Evolutionary conservation across 768 basidiomycete genomes (phyloP), one percentile per base, ranked within the genome.

Genomic region (Saitozyma podzolica): DNA sequence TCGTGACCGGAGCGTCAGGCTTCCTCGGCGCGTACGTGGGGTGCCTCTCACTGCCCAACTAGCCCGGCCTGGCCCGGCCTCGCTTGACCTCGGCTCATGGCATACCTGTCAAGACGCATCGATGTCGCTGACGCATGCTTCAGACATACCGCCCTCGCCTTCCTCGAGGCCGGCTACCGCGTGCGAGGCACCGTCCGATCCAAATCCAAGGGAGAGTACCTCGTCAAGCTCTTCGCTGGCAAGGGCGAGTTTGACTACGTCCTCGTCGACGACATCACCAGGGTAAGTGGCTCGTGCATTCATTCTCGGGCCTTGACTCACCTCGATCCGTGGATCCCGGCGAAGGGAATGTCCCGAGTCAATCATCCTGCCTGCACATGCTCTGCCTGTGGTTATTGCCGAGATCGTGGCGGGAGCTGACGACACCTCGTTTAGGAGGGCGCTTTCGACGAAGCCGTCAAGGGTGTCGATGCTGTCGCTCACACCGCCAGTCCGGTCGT

Each of bases 391-490:
- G 14, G 14, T 6, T 3, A 14, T 48, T 3, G 17, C 17, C 47
- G 17, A 13, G 17, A 13, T 29, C 2, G 5, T 29, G 29, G 29
- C 29, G 2, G 5, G 29, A 5, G 29, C 29, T 29, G 29, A 29
- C 5, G 29, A 29, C 14, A 41, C 20, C 5, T 29, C 29, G 8
- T 29, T 29, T 13, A 74, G 75, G 66, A 14, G 8, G 85, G 85
- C 7, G 88, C 87, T 0, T 93, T 91, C 64, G 89, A 92, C 73
- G 86, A 89, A 55, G 89, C 86, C 0, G 88, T 91, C 62, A 85
- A 86, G 74, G 89, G 84, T 0, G 86, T 91, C 8, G 86, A 89
- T 62, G 90, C 84, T 0, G 84, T 92, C 56, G 71, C 72, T 14
- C 77, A 78, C 58, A 74, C 69, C 56, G 75, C 77, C 55, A 64